Base-by-base conservation (phyloP, 352 stramenopile genomes). In the Phytophthora boehmeriae region DNA sequence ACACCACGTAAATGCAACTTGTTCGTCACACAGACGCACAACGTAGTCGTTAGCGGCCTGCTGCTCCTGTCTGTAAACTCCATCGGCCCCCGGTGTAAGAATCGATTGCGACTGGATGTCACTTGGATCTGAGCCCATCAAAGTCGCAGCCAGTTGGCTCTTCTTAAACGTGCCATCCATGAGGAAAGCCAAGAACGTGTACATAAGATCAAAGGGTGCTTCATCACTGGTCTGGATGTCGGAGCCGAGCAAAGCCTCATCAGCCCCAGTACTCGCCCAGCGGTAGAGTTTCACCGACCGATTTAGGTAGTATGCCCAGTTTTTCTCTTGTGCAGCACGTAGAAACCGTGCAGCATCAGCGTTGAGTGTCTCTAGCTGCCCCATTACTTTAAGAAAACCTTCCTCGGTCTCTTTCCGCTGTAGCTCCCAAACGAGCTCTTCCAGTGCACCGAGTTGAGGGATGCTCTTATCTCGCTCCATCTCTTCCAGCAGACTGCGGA, bases 381-480 rank as follows among this genome's bases (percentile, higher is more conserved):
- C 45, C 10, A 92, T 62, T 9, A 76, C 51, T 27, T 76, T 80
- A 6, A 79, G 41, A 47, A 90, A 92, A 2, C 66, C 68, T 23
- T 85, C 73, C 57, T 91, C 78, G 1, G 71, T 84, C 32, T 89
- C 78, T 28, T 86, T 67, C 38, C 44, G 59, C 22, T 90, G 78
- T 36, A 92, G 68, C 17, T 83, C 75, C 82, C 79, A 89, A 16
- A 93, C 66, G 1, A 86, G 61, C 9, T 85, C 71, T 53, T 92
- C 80, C 11, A 88, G 52, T 1, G 68, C 60, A 14, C 78, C 82
- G 2, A 93, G 71, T 38, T 71, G 65, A n/a, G 82, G 71, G 54
- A 93, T 90, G 48, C 84, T 90, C 68, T 92, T 93, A 54, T 93
- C 84, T 42, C 76, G 71, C 17, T 74, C 78, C 43, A 91, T 91